Evolutionary conservation across 2,329 filamentous ascomycete species (phyloP), one percentile per base, ranked within the genome.

Genomic region (Orbilia oligospora): DNA sequence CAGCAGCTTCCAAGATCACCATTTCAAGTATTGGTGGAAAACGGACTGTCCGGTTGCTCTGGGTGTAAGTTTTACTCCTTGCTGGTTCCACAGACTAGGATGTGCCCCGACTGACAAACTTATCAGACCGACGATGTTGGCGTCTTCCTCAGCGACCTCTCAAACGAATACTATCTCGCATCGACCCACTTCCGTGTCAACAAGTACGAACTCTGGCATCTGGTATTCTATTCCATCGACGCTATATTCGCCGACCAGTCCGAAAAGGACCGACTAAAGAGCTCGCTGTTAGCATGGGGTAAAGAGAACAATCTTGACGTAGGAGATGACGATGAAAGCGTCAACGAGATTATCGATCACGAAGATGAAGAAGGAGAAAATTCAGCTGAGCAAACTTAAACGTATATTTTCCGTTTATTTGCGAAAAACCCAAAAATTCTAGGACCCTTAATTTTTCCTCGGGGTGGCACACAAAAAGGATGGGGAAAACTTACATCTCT

Each of bases 91-190:
- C 10, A 24, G 18, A 70, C 41, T 36, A 16, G 58, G 24, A 44
- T 41, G 48, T 41, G 20, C 53, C 5, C 36, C 33, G 5, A 81
- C 82, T 81, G 81, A 82, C 71, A 16, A 5, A 16, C 27, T 46
- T 68, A 61, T 3, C 77, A 94, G 91, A 96, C 93, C 0, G 93
- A 96, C 83, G 92, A 96, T 82, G 91, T 95, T 9, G 93, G 92
- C 1, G 89, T 96, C 22, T 96, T 96, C 82, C 91, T 90, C 63
- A 94, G 91, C 82, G 87, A 89, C 0, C 84, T 94, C 3, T 94
- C 92, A 0, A 90, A 93, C 81, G 93, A 97, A 83, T 95, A 94
- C 83, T 85, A 87, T 6, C 88, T 96, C 1, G 91, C 92, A 2
- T 90, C 91, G 0, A 84, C 90, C 80, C 90, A 94, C 82, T 96